Percentiles rank a stretch among this genome's conserved stretches.
These are phyloP conservation scores for Cinchona pubescens DNA, from an alignment of 257 asterid genomes.

Conservation along the genomic window DNA sequence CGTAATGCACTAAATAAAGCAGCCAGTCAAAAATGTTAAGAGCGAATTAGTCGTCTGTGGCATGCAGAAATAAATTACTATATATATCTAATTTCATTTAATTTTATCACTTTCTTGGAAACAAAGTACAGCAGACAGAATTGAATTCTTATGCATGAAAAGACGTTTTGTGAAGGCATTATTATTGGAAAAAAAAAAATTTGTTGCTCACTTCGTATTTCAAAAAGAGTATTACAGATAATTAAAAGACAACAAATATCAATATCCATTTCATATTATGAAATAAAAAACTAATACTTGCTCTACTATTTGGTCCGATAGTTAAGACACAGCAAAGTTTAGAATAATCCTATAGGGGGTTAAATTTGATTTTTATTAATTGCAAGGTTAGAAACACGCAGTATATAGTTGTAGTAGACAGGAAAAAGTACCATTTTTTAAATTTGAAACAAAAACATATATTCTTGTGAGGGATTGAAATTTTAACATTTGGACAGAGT, in stretches of 20 bases:
- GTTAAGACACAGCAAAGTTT: background rate
- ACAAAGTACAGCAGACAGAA: constrained; percentile 7
- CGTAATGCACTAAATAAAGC: background rate
- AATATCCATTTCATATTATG: no score
- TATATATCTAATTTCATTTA: background rate
- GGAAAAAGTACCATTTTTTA: no score
- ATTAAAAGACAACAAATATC: no score
- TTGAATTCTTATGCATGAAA: constrained; percentile 11
- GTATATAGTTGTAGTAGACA: no score
- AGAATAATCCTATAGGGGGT: background rate
- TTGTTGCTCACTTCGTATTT: no score
- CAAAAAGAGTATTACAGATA: no score
- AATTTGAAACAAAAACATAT: no score
- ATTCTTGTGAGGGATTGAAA: no score
- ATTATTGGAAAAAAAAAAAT: no score
- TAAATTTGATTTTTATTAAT: background rate
- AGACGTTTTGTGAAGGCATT: background rate
- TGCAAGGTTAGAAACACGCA: no score
- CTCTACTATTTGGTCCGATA: background rate
- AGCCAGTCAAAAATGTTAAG: background rate
- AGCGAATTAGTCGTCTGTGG: background rate
- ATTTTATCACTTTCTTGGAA: background rate
- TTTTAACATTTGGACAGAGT: background rate
- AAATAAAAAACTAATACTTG: no score
- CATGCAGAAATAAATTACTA: background rate